Percentiles rank a stretch among this genome's conserved stretches.
Conservation (phyloP, 1,284 basidiomycete genomes). For the Irpex rosettiformis region DNA sequence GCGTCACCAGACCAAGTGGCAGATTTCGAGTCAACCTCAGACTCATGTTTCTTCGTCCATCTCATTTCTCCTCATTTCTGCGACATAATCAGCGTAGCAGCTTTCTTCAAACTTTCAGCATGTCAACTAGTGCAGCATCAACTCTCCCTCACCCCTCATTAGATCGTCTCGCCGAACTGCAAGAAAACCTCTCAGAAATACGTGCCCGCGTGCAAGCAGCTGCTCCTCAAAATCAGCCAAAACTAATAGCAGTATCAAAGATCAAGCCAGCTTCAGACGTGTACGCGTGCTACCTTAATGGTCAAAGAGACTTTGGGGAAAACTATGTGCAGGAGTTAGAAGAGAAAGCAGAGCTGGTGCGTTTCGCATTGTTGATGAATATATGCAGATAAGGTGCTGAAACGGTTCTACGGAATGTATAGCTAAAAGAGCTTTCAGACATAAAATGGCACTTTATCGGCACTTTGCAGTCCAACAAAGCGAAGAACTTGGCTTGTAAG, state of each 20-base stretch:
- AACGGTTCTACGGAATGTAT: background rate
- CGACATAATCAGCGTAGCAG: background rate
- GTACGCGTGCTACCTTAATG: slow-evolving; percentile 73
- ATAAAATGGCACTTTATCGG: slow-evolving; percentile 99
- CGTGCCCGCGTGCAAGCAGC: slow-evolving; percentile 42
- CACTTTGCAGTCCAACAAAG: slow-evolving; percentile 92
- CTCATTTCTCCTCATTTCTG: background rate
- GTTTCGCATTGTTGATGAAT: no score
- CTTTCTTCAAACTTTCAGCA: background rate
- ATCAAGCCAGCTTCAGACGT: slow-evolving; percentile 90
- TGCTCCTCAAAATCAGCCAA: slow-evolving; percentile 24
- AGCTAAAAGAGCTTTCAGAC: slow-evolving; percentile 57
- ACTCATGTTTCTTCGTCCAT: background rate
- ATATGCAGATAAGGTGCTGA: no score
- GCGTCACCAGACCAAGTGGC: background rate
- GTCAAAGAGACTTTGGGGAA: slow-evolving; percentile 93
- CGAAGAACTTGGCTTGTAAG: slow-evolving; percentile 87
- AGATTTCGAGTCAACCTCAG: background rate
- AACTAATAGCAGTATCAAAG: slow-evolving; percentile 91
- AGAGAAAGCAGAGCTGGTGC: slow-evolving; percentile 82
- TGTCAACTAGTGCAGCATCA: background rate
- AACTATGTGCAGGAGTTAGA: slow-evolving; percentile 96
- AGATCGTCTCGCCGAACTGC: slow-evolving; percentile 44
- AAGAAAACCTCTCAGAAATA: slow-evolving; percentile 48
- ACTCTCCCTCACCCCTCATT: slow-evolving; percentile 9